Evolutionary conservation across 805 yeast genomes (phyloP).

Genomic region (Metschnikowia shivogae): DNA sequence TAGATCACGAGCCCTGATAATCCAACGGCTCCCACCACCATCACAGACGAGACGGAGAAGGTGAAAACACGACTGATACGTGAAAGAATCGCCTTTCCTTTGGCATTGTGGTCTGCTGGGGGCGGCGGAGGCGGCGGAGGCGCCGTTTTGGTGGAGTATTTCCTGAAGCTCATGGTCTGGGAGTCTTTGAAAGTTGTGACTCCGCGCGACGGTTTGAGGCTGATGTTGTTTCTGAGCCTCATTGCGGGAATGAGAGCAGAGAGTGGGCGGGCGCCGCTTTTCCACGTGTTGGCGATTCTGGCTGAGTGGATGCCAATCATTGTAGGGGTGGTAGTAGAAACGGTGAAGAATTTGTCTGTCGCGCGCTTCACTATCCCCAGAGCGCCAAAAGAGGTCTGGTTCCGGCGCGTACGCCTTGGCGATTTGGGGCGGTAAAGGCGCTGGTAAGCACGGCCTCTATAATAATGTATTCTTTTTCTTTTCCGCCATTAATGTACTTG

Average conservation of each 20-base stretch:
- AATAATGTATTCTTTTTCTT: no score
- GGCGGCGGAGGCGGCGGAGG: constrained; percentile 40
- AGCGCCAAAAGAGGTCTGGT: no score
- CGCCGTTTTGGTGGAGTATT: constrained; percentile 20
- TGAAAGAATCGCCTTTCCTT: constrained; percentile 41
- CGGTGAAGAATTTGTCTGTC: background rate
- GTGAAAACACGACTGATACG: constrained; percentile 54
- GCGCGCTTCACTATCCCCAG: no score
- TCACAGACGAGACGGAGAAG: constrained; percentile 54
- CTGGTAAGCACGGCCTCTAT: no score
- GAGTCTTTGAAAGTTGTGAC: background rate
- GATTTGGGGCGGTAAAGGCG: no score
- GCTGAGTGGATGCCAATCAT: constrained; percentile 1
- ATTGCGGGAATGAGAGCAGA: background rate
- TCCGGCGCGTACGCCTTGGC: no score
- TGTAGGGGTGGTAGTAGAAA: background rate
- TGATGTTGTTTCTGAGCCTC: no score
- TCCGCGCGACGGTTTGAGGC: no score
- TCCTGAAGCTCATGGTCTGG: background rate
- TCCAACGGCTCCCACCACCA: constrained; percentile 68
- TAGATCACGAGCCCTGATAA: constrained; percentile 66
- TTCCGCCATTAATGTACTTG: no score
- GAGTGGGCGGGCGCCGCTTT: background rate
- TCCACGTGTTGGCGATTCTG: background rate
- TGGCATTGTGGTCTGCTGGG: constrained; percentile 33